Evolutionary conservation across 257 asterid species (phyloP).

Genomic region (Oldenlandia corymbosa): DNA sequence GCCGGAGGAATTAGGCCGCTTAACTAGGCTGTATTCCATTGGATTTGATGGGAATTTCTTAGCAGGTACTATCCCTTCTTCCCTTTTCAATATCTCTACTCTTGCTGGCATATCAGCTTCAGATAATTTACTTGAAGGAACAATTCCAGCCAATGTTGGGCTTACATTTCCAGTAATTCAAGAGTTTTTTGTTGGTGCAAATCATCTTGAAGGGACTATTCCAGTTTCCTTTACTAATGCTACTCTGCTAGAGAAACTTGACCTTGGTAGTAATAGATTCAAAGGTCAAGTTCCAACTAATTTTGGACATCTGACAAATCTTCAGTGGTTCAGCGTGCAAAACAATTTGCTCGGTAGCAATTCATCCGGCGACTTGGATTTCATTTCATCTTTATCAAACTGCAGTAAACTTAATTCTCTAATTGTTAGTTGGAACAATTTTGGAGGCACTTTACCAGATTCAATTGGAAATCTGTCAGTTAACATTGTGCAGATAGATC

Average conservation of each 20-base stretch:
- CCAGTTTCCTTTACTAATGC: constrained; percentile 31
- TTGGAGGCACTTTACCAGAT: constrained; percentile 32
- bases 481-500: constrained; percentile 12
- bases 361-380: constrained; percentile 27
- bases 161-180: constrained; percentile 16
- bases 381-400: constrained; percentile 29
- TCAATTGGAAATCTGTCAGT: constrained; percentile 31
- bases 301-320: constrained; percentile 19
- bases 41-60: no score
- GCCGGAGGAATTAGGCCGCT: no score
- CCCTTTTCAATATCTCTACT: background rate
- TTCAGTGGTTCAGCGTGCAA: constrained; percentile 2
- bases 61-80: no score
- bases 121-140: background rate
- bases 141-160: constrained; percentile 20
- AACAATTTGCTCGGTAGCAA: constrained; percentile 16
- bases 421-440: constrained; percentile 16
- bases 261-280: constrained; percentile 17
- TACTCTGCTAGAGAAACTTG: constrained; percentile 11
- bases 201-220: constrained; percentile 21
- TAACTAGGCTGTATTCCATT: no score
- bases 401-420: constrained; percentile 21
- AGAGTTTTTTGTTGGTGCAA: constrained; percentile 11
- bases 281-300: constrained; percentile 25
- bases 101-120: no score